A percentile compares a stretch with the other conserved stretches of the same genome.
Conservation (phyloP, 805 yeast species). For the Candida lessepsii region DNA sequence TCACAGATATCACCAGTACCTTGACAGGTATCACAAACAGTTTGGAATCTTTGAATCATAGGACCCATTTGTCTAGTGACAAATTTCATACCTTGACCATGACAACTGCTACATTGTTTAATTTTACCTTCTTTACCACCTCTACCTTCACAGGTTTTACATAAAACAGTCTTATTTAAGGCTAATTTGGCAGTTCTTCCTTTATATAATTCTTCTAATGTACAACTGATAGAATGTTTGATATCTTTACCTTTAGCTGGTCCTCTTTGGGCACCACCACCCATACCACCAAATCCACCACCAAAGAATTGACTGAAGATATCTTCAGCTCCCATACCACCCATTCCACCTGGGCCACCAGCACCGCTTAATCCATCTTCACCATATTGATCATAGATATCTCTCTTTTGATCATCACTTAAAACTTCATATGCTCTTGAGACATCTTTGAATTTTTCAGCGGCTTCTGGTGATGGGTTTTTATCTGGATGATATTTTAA, state of each 20-base stretch:
- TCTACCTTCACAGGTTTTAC: constrained; percentile 86
- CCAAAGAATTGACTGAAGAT: constrained; percentile 80
- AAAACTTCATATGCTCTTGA: constrained; percentile 87
- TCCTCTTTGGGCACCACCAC: constrained; percentile 69
- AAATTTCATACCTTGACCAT: constrained; percentile 88
- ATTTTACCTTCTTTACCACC: constrained; percentile 95
- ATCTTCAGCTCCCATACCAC: constrained; percentile 67
- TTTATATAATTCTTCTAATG: constrained; percentile 89
- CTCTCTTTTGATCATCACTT: constrained; percentile 85
- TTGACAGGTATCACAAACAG: constrained; percentile 86
- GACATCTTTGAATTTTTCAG: constrained; percentile 91
- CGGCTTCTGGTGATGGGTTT: constrained; percentile 83
- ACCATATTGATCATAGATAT: constrained; percentile 85
- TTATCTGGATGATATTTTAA: constrained; percentile 83
- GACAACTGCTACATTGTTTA: constrained; percentile 81
- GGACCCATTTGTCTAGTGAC: constrained; percentile 99
- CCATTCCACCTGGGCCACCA: constrained; percentile 62
- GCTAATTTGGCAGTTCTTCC: constrained; percentile 95
- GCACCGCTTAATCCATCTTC: constrained; percentile 82
- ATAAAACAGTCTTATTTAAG: constrained; percentile 83
- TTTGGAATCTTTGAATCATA: constrained; percentile 96
- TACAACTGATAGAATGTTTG: constrained; percentile 79
- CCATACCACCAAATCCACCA: constrained; percentile 57
- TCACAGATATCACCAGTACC: constrained; percentile 90
- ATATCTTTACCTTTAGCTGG: constrained; percentile 90